These are phyloP conservation scores for Oropetium thomaeum DNA, from an alignment of 176 grass and related monocot genomes.

Conservation along the genomic window DNA sequence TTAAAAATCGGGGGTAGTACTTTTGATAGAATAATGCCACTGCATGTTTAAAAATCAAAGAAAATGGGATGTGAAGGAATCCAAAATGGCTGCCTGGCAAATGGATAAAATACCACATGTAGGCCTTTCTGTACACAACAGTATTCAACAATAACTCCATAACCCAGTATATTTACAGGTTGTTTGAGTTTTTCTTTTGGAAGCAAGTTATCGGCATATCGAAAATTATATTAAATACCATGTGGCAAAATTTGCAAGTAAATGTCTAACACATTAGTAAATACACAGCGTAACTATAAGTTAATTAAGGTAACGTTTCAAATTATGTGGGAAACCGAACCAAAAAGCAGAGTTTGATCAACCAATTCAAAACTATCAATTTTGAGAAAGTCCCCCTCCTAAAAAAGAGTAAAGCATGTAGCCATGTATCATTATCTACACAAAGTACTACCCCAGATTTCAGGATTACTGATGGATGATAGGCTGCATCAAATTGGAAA, in stretches of 20 bases:
- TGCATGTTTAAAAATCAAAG: background rate
- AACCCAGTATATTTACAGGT: background rate
- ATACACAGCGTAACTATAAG: background rate
- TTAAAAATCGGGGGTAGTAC: too few relatives aligned
- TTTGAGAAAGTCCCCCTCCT: background rate
- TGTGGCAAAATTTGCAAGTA: background rate
- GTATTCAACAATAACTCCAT: background rate
- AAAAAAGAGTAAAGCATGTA: background rate
- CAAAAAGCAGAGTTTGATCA: background rate
- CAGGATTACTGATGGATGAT: slow-evolving; percentile 2
- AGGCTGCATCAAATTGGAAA: background rate
- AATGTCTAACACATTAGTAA: background rate
- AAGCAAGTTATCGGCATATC: background rate
- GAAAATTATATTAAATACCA: background rate
- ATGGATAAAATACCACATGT: background rate
- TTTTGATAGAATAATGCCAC: background rate
- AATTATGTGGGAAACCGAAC: background rate
- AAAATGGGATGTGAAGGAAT: background rate
- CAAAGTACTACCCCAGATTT: background rate
- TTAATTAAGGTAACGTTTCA: background rate
- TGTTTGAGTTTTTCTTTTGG: background rate
- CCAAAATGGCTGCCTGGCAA: background rate
- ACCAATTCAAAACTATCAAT: background rate
- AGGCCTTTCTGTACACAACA: background rate
- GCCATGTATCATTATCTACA: background rate